Evolutionary conservation across 441 rosid genomes (phyloP).

Genomic region (Gossypium davidsonii): DNA sequence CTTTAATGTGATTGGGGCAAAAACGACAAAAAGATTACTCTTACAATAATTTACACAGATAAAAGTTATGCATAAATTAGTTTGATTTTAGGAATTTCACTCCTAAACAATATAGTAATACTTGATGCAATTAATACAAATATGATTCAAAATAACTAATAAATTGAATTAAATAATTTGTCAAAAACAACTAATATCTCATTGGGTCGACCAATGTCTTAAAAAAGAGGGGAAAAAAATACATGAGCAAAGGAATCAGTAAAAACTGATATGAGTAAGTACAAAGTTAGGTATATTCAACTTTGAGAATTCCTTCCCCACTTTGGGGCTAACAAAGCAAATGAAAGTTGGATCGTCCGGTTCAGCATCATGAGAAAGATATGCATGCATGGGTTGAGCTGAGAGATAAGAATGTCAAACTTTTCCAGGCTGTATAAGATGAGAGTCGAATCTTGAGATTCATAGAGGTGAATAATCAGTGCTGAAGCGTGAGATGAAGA

Average conservation of each 20-base stretch:
- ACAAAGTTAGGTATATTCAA: not conserved
- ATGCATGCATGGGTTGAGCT: not conserved
- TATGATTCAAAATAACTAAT: not conserved
- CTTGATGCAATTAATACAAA: no score
- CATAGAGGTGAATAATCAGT: not conserved
- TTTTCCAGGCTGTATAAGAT: conserved; percentile 23
- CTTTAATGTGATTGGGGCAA: no score
- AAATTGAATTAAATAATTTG: not conserved
- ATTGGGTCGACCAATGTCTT: no score
- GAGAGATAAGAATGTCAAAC: conserved; percentile 9
- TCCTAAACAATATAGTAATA: no score
- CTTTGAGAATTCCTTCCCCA: not conserved
- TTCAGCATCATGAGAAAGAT: no score
- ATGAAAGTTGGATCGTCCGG: no score
- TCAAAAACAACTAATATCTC: no score
- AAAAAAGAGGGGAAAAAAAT: not conserved
- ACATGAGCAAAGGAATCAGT: not conserved
- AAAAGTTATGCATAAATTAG: no score
- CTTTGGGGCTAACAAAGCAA: not conserved
- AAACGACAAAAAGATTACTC: no score
- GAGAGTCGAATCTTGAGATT: not conserved
- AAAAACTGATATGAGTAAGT: not conserved
- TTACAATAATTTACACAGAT: no score
- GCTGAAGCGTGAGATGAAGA: conserved; percentile 15
- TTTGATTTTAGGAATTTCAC: no score